Conservation (phyloP, 2,329 filamentous ascomycete genomes). For the Penicillium expansum region DNA sequence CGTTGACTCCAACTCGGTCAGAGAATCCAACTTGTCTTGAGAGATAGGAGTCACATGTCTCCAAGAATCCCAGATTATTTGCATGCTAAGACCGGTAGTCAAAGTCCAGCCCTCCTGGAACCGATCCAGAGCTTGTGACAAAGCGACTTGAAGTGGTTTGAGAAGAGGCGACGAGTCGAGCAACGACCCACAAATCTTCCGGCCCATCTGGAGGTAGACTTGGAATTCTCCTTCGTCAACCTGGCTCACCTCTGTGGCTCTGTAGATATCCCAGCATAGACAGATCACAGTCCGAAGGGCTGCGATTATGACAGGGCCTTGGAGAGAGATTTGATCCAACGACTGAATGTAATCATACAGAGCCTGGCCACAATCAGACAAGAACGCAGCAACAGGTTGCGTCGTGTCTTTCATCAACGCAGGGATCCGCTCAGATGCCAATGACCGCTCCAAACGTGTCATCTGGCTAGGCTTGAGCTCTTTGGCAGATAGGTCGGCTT, state of each 20-base stretch:
- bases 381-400: conserved; percentile 39
- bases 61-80: conserved; percentile 70
- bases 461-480: conserved; percentile 43
- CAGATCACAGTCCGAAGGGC: conserved; percentile 35
- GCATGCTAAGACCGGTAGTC: conserved; percentile 75
- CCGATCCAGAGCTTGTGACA: conserved; percentile 43
- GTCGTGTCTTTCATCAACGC: conserved; percentile 44
- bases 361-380: conserved; percentile 38
- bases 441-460: conserved; percentile 42
- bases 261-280: conserved; percentile 52
- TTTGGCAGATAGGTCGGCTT: conserved; percentile 33
- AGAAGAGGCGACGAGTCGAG: conserved; percentile 26
- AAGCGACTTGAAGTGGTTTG: conserved; percentile 27
- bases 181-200: conserved; percentile 35
- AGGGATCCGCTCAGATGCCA: conserved; percentile 41
- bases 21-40: conserved; percentile 31
- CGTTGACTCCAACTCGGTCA: conserved; percentile 38
- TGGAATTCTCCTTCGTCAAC: conserved; percentile 56
- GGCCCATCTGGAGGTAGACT: conserved; percentile 50
- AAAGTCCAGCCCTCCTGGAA: conserved; percentile 72
- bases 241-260: conserved; percentile 39
- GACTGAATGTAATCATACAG: conserved; percentile 37
- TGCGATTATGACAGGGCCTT: conserved; percentile 24
- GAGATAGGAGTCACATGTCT: conserved; percentile 57
- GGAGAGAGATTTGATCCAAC: conserved; percentile 27